Base-by-base conservation (phyloP, 345 rosid genomes). In the Gossypium australe region DNA sequence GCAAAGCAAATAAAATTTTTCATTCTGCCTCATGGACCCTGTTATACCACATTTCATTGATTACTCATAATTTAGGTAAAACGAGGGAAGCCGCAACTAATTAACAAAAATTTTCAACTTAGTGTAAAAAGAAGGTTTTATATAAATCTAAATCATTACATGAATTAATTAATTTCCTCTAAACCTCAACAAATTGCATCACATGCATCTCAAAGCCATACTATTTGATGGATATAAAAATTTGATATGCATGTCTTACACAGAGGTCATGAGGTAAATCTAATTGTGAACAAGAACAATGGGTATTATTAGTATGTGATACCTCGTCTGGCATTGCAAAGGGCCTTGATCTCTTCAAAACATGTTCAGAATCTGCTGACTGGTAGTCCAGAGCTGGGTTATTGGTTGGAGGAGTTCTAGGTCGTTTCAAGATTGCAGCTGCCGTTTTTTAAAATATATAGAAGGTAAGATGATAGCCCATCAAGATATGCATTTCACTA, bases 261-360 rank as follows among this genome's bases (percentile, higher is more conserved):
- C 67, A 70, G 18, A n/a, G 11, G 34, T 71, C 67, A 34, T 9
- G 65, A 67, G 6, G 7, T 60, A 8, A 44, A 53, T 14, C 53
- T 75, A 73, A 22, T 13, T 62, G 55, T 34, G 24, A 73, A 53
- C 41, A 63, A 69, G 25, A 27, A 65, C n/a, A 73, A 47, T 74
- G 12, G 9, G 72, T 12, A 57, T 45, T 62, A 76, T 71, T 27
- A 34, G 62, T 12, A 8, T 45, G 29, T 7, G 3, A 73, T 77
- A 91, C 98, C 91, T 93, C 93, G 61, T 93, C 97, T 14, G 91
- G 75, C 34, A 89, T 79, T 80, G 92, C 97, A 71, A 83, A 89
- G 14, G 93, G 85, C 72, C 93, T 82, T 58, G 94, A 41, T 81
- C 98, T 89, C 89, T 88, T 91, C 82, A 86, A 41, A 48, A 85